These are phyloP conservation scores for Ambrosia trifida DNA, from an alignment of 129 eudicot genomes.

Conservation along the genomic window DNA sequence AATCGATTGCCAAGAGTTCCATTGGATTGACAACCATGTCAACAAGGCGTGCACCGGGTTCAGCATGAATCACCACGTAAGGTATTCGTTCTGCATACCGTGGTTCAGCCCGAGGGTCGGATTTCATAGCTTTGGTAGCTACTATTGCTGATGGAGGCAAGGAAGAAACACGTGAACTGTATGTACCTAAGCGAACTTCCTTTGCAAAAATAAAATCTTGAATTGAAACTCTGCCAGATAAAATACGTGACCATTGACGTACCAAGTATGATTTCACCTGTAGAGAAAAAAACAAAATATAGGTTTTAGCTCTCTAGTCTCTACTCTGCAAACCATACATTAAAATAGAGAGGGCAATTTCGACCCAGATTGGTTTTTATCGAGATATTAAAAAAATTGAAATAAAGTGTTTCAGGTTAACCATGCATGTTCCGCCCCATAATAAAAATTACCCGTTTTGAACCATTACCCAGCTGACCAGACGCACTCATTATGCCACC, in stretches of 20 bases:
- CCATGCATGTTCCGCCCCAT: background rate
- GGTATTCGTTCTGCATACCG: slow-evolving; percentile 89
- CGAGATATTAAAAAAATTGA: background rate
- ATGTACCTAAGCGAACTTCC: slow-evolving; percentile 91
- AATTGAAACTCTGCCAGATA: slow-evolving; percentile 79
- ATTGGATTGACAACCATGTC: slow-evolving; percentile 90
- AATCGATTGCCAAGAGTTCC: slow-evolving; percentile 71
- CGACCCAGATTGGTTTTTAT: background rate
- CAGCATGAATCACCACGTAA: slow-evolving; percentile 87
- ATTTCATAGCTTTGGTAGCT: slow-evolving; percentile 81
- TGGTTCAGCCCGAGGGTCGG: slow-evolving; percentile 96
- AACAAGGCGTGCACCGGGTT: slow-evolving; percentile 86
- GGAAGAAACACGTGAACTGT: slow-evolving; percentile 62
- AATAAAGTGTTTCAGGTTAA: background rate
- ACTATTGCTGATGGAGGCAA: slow-evolving; percentile 98
- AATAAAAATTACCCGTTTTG: background rate
- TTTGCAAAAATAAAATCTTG: slow-evolving; percentile 94
- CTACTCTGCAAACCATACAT: slow-evolving; percentile 3
- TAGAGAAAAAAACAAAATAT: slow-evolving; percentile 3
- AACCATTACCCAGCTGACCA: background rate
- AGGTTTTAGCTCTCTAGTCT: slow-evolving; percentile 13
- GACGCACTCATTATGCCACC: background rate
- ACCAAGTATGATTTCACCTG: slow-evolving; percentile 68
- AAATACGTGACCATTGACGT: slow-evolving; percentile 84
- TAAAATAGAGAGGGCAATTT: slow-evolving; percentile 3